A percentile compares a stretch with the other conserved stretches of the same genome.
Evolutionary conservation across 495 filamentous ascomycete species (phyloP).

Genomic region (Aspergillus indologenus): DNA sequence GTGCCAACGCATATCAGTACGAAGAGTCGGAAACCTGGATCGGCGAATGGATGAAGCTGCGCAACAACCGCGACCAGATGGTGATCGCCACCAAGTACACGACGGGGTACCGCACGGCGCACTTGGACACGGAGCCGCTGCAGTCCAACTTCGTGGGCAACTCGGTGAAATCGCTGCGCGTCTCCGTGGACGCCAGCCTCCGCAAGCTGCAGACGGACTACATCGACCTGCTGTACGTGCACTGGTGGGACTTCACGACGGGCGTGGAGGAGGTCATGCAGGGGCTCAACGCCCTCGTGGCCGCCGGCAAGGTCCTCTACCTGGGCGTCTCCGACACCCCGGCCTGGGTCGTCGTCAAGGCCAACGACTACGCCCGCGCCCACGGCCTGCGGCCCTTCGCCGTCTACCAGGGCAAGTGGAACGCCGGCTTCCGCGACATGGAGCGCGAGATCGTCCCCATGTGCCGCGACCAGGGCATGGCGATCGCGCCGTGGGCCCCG

Average conservation of each 20-base stretch:
- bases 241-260: conserved; percentile 58
- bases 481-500: conserved; percentile 50
- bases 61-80: conserved; percentile 16
- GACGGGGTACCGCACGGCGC: conserved; percentile 6
- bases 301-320: conserved; percentile 59
- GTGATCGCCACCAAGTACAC: conserved; percentile 19
- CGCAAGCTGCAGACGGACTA: conserved; percentile 62
- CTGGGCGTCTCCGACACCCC: conserved; percentile 62
- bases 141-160: conserved; percentile 55
- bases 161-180: conserved; percentile 48
- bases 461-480: conserved; percentile 56
- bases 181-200: conserved; percentile 54
- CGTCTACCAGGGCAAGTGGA: conserved; percentile 67
- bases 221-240: conserved; percentile 63
- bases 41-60: conserved; percentile 18
- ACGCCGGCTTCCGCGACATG: conserved; percentile 48
- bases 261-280: conserved; percentile 62
- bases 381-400: conserved; percentile 60
- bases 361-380: conserved; percentile 58
- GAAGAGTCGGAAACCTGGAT: conserved; percentile 16
- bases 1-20: conserved; percentile 15
- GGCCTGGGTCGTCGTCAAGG: conserved; percentile 59
- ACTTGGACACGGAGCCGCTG: conserved; percentile 6
- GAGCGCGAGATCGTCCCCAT: conserved; percentile 59
- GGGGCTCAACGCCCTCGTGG: conserved; percentile 53